Evolutionary conservation across 768 basidiomycete genomes (phyloP), one percentile per base, ranked within the genome.

Genomic region (Amyloporia xantha): DNA sequence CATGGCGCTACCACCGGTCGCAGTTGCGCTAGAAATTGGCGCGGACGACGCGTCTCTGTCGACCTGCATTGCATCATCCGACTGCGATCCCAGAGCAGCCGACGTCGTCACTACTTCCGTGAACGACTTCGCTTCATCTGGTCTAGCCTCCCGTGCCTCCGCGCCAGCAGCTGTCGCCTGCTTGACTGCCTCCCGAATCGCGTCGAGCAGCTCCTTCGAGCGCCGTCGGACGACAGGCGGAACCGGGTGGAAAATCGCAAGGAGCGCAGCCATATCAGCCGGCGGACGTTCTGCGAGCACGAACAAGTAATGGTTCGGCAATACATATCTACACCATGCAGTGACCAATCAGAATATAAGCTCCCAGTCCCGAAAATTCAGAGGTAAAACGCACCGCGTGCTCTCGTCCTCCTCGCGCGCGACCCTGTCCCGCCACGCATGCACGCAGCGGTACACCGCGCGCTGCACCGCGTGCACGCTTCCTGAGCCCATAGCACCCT

Each of bases 341-440:
- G n/a, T n/a, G 42, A 12, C 7, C 37, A 38, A 15, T 20, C 33
- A 35, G 33, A 38, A n/a, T n/a, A n/a, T n/a, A n/a, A n/a, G n/a
- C n/a, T n/a, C n/a, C n/a, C n/a, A n/a, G n/a, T n/a, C n/a, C n/a
- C n/a, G n/a, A n/a, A n/a, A n/a, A n/a, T n/a, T n/a, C n/a, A 33
- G 7, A 33, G 30, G 9, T 28, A 20, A 3, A 2, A 67, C 78
- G 39, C 62, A 92, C 84, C 84, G 70, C 7, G 78, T 76, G 59
- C 88, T 89, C 66, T 96, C 93, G 62, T 97, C 94, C 57, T 91
- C 87, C 48, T 84, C 79, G 43, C 90, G 72, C 2, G 90, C 88
- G 1, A 82, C 68, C 10, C 63, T 59, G 63, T 97, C 93, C 50
- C 94, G 73, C 94, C 93, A 97, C 27, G 68, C 71, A 64, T 94